These are phyloP conservation scores for Fusarium annulatum DNA, from an alignment of 2,329 filamentous ascomycete genomes.

Conservation along the genomic window DNA sequence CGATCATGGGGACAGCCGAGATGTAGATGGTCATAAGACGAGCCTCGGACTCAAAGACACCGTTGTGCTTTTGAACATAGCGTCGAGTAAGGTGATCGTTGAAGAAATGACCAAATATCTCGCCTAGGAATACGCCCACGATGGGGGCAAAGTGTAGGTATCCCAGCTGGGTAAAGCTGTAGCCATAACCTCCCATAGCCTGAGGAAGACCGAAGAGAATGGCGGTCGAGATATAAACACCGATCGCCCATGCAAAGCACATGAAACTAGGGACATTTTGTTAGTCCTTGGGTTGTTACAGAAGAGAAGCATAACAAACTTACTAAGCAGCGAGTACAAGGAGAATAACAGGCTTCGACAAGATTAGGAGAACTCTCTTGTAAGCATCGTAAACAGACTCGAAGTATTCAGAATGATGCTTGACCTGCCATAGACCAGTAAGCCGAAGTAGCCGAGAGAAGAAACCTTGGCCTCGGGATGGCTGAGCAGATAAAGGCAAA, in stretches of 20 bases:
- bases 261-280: slow-evolving; percentile 13
- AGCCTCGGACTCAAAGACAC: slow-evolving; percentile 67
- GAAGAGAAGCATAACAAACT: neutral
- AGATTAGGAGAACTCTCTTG: slow-evolving; percentile 24
- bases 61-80: slow-evolving; percentile 59
- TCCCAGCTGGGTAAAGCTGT: slow-evolving; percentile 62
- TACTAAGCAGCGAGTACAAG: slow-evolving; percentile 26
- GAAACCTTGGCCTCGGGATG: slow-evolving; percentile 45
- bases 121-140: slow-evolving; percentile 64
- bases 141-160: slow-evolving; percentile 70
- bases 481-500: slow-evolving; percentile 51
- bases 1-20: slow-evolving; percentile 59
- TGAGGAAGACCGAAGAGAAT: slow-evolving; percentile 55
- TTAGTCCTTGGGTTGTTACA: neutral
- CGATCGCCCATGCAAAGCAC: slow-evolving; percentile 63
- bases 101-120: slow-evolving; percentile 65
- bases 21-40: slow-evolving; percentile 62
- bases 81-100: slow-evolving; percentile 61
- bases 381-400: slow-evolving; percentile 7
- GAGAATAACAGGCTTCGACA: slow-evolving; percentile 27
- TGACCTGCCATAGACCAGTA: slow-evolving; percentile 26
- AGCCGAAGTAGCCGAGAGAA: slow-evolving; percentile 40
- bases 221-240: slow-evolving; percentile 66
- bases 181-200: slow-evolving; percentile 58
- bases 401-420: slow-evolving; percentile 32